These are phyloP conservation scores for Trifolium pratense DNA, from an alignment of 306 rosid genomes.

Conservation along the genomic window DNA sequence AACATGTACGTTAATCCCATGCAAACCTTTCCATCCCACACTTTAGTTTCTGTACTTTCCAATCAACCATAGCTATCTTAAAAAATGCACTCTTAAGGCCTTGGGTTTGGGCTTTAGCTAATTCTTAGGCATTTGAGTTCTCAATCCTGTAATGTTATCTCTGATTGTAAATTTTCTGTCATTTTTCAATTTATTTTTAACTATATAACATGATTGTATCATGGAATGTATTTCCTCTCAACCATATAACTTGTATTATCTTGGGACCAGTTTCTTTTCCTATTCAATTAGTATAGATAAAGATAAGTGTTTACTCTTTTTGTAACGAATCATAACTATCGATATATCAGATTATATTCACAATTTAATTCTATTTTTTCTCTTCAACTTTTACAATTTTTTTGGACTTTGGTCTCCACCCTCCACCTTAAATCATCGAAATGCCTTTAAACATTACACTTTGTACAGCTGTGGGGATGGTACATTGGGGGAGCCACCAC, in stretches of 20 bases:
- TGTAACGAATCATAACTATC: no score
- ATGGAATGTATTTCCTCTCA: conserved; percentile 32
- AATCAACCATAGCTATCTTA: not conserved
- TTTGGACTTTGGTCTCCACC: conserved; percentile 18
- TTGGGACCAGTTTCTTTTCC: not conserved
- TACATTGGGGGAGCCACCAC: conserved; percentile 83
- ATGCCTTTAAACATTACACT: conserved; percentile 30
- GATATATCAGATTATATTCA: no score
- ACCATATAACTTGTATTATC: not conserved
- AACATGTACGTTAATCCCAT: conserved; percentile 12
- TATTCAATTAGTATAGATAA: not conserved
- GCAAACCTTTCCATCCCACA: not conserved
- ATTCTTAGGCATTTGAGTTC: not conserved
- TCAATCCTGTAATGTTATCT: conserved; percentile 20
- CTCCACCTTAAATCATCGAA: conserved; percentile 9
- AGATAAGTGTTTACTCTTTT: no score
- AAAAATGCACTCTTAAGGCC: conserved; percentile 11
- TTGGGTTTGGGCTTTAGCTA: conserved; percentile 19
- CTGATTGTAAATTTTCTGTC: conserved; percentile 16
- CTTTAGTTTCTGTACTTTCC: conserved; percentile 16
- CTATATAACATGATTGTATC: not conserved
- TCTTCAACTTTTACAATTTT: conserved; percentile 20
- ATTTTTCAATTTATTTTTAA: conserved; percentile 5
- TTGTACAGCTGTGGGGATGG: conserved; percentile 88
- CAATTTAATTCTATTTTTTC: conserved; percentile 2